These are phyloP conservation scores for Saccharomycopsis fermentans DNA, from an alignment of 805 yeast species.

Conservation along the genomic window DNA sequence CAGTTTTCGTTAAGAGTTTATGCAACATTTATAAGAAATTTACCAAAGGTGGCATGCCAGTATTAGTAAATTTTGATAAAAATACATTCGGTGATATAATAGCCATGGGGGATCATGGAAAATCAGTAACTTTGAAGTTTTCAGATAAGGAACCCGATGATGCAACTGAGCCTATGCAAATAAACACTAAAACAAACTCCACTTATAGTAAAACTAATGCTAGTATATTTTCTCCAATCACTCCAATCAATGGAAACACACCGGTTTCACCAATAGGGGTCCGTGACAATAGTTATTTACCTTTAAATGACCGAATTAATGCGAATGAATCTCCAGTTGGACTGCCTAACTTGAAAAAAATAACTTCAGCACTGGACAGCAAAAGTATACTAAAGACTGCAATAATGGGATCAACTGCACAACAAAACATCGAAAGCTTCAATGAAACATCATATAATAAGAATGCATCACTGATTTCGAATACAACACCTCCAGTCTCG, in stretches of 20 bases:
- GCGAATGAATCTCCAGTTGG: not conserved
- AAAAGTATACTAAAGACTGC: not conserved
- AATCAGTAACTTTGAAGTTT: slow-evolving; percentile 14
- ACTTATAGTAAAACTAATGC: slow-evolving; percentile 2
- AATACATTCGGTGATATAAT: slow-evolving; percentile 23
- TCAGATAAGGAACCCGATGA: not conserved
- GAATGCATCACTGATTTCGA: not conserved
- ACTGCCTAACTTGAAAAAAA: not conserved
- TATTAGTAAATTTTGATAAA: slow-evolving; percentile 42
- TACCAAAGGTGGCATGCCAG: slow-evolving; percentile 46
- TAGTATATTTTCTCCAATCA: not conserved
- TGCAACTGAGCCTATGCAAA: not conserved
- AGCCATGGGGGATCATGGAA: slow-evolving; percentile 14
- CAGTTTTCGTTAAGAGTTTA: slow-evolving; percentile 45
- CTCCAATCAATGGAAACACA: slow-evolving; percentile 3
- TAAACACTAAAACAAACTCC: slow-evolving; percentile 8
- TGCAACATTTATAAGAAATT: slow-evolving; percentile 45
- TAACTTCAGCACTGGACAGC: not conserved
- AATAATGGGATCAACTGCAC: not conserved
- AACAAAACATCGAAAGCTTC: not conserved
- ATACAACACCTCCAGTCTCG: not conserved
- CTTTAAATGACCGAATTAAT: slow-evolving; percentile 8
- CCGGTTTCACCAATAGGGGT: not conserved
- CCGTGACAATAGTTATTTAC: slow-evolving; percentile 5
- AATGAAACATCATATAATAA: not conserved